These are phyloP conservation scores for Clarireedia monteithiana DNA, from an alignment of 2,329 filamentous ascomycete genomes.

Conservation along the genomic window DNA sequence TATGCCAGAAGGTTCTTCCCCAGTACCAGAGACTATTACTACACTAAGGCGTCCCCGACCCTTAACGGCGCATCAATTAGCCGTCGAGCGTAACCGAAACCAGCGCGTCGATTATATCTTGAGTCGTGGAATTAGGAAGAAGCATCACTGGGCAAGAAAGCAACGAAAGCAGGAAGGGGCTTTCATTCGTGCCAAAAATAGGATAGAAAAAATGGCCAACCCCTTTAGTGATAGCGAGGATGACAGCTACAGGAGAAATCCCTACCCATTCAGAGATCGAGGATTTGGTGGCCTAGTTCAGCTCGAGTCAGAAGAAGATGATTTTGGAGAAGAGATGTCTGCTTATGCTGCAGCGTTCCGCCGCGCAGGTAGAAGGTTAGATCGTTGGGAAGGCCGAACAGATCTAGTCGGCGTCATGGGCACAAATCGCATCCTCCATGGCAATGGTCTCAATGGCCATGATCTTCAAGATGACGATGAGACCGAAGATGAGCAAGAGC, in stretches of 20 bases:
- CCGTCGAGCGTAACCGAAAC: conserved; percentile 70
- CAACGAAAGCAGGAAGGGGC: conserved; percentile 56
- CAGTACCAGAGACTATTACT: conserved; percentile 41
- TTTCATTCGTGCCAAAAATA: conserved; percentile 57
- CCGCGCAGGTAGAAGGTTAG: conserved; percentile 55
- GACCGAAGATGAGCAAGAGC: conserved; percentile 31
- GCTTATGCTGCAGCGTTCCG: conserved; percentile 59
- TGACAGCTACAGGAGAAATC: conserved; percentile 37
- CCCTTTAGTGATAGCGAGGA: conserved; percentile 56
- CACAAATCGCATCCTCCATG: conserved; percentile 21
- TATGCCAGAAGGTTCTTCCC: conserved; percentile 53
- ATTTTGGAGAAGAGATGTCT: conserved; percentile 68
- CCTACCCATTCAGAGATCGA: conserved; percentile 41
- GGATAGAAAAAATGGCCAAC: conserved; percentile 49
- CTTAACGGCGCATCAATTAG: conserved; percentile 73
- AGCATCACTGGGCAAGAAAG: conserved; percentile 57
- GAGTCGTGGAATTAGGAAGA: conserved; percentile 61
- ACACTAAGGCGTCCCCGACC: conserved; percentile 56
- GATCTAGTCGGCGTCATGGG: conserved; percentile 26
- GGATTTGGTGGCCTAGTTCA: conserved; percentile 59
- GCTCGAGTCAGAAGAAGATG: conserved; percentile 54
- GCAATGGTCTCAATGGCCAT: conserved; percentile 18
- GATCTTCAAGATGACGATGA: conserved; percentile 23
- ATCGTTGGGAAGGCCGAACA: conserved; percentile 54
- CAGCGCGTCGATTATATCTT: conserved; percentile 77